phyloP scores from a whole-genome alignment of 2,329 filamentous ascomycete species.

The Penicillium hordei region DNA sequence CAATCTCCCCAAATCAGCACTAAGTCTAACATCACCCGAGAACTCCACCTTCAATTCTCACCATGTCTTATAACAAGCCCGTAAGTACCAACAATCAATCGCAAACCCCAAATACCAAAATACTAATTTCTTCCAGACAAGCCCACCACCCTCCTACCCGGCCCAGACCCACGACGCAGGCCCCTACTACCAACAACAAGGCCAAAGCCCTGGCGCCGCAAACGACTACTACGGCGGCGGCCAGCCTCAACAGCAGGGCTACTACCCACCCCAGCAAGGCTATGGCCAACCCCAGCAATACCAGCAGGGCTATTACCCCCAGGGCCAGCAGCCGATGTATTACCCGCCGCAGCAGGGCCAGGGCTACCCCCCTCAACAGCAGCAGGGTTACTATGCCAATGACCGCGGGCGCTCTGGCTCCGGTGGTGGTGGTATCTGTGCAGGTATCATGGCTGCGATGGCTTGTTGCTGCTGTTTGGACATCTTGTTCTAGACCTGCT shows the following conservation, averaged over 20 bases:
- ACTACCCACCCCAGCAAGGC: slow-evolving; percentile 23
- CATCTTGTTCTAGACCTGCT: slow-evolving; percentile 40
- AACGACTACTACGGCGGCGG: slow-evolving; percentile 36
- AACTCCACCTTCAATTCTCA: slow-evolving; percentile 12
- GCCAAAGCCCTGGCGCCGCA: slow-evolving; percentile 17
- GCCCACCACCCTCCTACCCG: slow-evolving; percentile 42
- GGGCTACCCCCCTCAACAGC: slow-evolving; percentile 44
- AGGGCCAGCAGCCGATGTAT: slow-evolving; percentile 27
- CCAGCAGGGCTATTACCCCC: slow-evolving; percentile 29
- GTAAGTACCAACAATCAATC: slow-evolving; percentile 21
- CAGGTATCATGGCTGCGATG: slow-evolving; percentile 48
- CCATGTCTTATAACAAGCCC: slow-evolving; percentile 37
- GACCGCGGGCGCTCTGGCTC: slow-evolving; percentile 31
- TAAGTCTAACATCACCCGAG: neutral
- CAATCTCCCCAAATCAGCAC: slow-evolving; percentile 5
- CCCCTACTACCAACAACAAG: slow-evolving; percentile 29
- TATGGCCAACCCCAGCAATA: slow-evolving; percentile 29
- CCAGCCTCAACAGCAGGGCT: slow-evolving; percentile 28
- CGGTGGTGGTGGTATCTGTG: slow-evolving; percentile 44
- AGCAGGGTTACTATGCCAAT: slow-evolving; percentile 40
- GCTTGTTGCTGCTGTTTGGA: slow-evolving; percentile 54
- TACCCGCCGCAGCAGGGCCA: slow-evolving; percentile 40
- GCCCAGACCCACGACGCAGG: slow-evolving; percentile 35
- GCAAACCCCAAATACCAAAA: neutral
- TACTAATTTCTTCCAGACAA: slow-evolving; percentile 23